A percentile compares a stretch with the other conserved stretches of the same genome.
These are phyloP conservation scores for Cucurbita argyrosperma DNA, from an alignment of 306 rosid species.

Conservation along the genomic window DNA sequence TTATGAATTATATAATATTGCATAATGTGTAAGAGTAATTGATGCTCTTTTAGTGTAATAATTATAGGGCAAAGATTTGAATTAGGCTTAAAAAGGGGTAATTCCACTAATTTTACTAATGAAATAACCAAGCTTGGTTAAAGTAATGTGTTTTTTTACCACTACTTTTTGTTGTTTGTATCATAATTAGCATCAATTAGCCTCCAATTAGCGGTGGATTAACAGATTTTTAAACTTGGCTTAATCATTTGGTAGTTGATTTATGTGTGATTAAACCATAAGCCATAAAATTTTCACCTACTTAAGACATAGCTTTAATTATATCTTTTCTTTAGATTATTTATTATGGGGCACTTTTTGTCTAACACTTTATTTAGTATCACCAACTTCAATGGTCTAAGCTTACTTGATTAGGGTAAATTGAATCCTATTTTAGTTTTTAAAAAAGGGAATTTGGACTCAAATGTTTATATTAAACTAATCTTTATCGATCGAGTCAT, in stretches of 20 bases:
- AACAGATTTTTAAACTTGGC: neutral
- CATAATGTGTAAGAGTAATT: no score
- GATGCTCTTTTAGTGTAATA: no score
- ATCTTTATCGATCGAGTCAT: neutral
- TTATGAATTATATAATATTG: no score
- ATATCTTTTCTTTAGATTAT: neutral
- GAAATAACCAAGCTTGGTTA: neutral
- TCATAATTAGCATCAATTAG: constrained; percentile 3
- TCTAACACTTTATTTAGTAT: neutral
- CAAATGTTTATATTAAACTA: neutral
- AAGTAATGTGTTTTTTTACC: neutral
- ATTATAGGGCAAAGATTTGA: neutral
- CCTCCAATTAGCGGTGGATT: neutral
- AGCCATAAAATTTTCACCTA: neutral
- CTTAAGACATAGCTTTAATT: neutral
- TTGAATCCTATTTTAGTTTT: no score
- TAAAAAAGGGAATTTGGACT: neutral
- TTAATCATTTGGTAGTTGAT: constrained; percentile 5
- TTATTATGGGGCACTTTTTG: neutral
- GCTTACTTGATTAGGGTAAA: neutral
- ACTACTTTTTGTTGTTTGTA: neutral
- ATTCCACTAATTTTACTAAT: no score
- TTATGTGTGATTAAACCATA: neutral
- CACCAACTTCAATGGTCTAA: neutral
- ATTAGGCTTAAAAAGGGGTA: neutral